Evolutionary conservation across 2,329 filamentous ascomycete genomes (phyloP).

Genomic region (Septoria petroselini): DNA sequence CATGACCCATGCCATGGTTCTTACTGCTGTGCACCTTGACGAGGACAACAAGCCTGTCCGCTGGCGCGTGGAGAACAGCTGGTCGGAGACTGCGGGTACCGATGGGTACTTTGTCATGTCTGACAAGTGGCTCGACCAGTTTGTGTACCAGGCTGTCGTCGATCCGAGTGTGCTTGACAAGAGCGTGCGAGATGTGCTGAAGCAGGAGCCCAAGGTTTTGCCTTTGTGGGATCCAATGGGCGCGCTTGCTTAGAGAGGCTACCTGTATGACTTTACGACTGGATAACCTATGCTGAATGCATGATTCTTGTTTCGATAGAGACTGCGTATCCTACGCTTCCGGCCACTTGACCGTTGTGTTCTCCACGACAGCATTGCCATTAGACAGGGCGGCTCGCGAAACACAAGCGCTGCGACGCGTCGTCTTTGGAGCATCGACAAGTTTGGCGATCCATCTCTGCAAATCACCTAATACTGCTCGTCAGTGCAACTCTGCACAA

Average conservation of each 20-base stretch:
- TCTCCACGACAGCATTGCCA: no score
- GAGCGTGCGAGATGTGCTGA: conserved; percentile 67
- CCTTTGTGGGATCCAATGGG: conserved; percentile 51
- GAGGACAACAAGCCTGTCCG: conserved; percentile 61
- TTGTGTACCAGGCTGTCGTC: conserved; percentile 82
- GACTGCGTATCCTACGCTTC: no score
- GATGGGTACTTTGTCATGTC: conserved; percentile 90
- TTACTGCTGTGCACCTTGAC: conserved; percentile 80
- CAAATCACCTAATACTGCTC: no score
- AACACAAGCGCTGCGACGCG: no score
- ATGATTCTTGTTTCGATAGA: no score
- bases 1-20: conserved; percentile 92
- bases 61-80: conserved; percentile 86
- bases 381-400: no score
- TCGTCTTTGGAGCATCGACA: no score
- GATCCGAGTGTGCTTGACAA: conserved; percentile 61
- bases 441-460: no score
- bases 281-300: no score
- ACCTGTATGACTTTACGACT: no score
- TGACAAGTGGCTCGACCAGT: conserved; percentile 63
- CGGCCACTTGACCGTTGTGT: no score
- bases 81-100: conserved; percentile 66
- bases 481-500: no score
- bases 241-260: conserved; percentile 36
- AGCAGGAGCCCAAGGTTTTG: conserved; percentile 66